A percentile compares a stretch with the other conserved stretches of the same genome.
These are phyloP conservation scores for Claviceps africana DNA, from an alignment of 2,329 filamentous ascomycete genomes.

Conservation along the genomic window DNA sequence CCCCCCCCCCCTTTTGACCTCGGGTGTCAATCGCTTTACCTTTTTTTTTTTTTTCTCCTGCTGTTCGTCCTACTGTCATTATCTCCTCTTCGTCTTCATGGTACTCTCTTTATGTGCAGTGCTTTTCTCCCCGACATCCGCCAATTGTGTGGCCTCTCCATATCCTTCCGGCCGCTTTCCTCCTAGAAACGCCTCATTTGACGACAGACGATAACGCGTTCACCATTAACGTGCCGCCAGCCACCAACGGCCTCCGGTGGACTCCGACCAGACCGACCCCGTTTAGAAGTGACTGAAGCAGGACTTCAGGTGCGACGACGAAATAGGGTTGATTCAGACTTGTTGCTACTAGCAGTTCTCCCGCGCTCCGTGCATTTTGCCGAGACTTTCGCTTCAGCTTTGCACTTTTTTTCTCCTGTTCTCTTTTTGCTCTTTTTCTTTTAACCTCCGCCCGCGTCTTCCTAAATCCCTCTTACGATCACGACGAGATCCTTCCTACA, in stretches of 20 bases:
- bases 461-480: not conserved
- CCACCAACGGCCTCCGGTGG: not conserved
- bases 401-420: not conserved
- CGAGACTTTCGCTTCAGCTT: not conserved
- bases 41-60: not conserved
- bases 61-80: constrained; percentile 2
- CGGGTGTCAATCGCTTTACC: constrained; percentile 2
- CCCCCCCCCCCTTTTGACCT: constrained; percentile 2
- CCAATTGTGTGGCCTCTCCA: not conserved
- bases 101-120: not conserved
- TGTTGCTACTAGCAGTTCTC: not conserved
- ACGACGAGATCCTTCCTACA: not conserved
- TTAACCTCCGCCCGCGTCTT: not conserved
- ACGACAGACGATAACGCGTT: constrained; percentile 1
- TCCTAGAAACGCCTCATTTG: not conserved
- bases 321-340: not conserved
- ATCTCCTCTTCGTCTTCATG: not conserved
- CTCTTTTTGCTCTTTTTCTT: too few relatives aligned
- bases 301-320: constrained; percentile 3
- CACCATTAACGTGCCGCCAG: not conserved
- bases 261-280: not conserved
- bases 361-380: not conserved
- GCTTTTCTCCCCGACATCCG: not conserved
- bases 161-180: not conserved
- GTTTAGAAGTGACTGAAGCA: constrained; percentile 2